Base-by-base conservation (phyloP, 371 early-diverging fungal species). In the Mucor sp. region DNA sequence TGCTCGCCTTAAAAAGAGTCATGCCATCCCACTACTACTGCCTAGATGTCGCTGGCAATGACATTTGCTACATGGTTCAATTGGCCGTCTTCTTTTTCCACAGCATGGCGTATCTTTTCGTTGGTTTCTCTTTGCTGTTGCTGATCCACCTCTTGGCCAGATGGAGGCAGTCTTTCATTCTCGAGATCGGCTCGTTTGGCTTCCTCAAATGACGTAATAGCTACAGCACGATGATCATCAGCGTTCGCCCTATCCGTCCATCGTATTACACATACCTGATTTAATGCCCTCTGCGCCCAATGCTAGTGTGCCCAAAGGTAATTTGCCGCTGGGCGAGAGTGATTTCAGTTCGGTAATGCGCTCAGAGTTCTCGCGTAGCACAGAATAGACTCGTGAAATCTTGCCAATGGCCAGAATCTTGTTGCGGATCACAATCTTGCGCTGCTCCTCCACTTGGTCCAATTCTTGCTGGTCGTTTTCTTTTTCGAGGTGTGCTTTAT, bases 321-420 rank as follows among this genome's bases (percentile, higher is more conserved):
- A 73, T 44, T 81, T 82, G 27, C 91, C 85, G 9, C 90, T 91
- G 21, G 94, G 94, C 74, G 95, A 87, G 32, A 93, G 71, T 35
- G 82, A 87, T 82, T 97, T 98, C 55, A 98, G 84, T 79, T 98
- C 99, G 68, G 89, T 90, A 58, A 98, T 92, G 47, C 86, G 84
- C 72, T 98, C 97, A 48, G 91, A 89, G 68, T 97, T 95, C 59
- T 93, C 87, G 67, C 98, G 89, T 53, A 98, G 83, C 6, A 94
- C 88, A 32, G 91, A 88, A 86, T 95, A 97, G 15, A 92, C 88
- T 27, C 94, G 81, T 14, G 96, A 90, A 80, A 97, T 91, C 62
- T 93, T 90, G 37, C 96, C 97, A 47, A 97, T 87, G 1, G 99
- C 99, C 63, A 92, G 65, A 57, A 98, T 96, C 85, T 97, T 97